Evolutionary conservation across 2,329 filamentous ascomycete genomes (phyloP).

Genomic region (Aspergillus chevalieri): DNA sequence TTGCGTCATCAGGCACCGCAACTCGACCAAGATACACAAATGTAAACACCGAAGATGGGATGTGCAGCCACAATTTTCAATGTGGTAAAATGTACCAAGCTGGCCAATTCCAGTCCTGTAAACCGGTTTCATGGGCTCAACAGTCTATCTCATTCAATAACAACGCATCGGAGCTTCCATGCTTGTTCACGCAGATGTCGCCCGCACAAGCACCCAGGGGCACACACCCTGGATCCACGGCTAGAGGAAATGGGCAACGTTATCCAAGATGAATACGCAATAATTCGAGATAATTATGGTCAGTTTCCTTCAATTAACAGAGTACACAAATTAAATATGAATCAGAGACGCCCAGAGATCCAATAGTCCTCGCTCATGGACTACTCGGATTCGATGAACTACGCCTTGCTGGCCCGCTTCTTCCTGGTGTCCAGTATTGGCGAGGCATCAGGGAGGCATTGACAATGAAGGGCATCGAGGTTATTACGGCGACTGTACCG

Average conservation of each 20-base stretch:
- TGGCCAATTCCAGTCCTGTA: neutral
- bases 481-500: slow-evolving; percentile 57
- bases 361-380: slow-evolving; percentile 60
- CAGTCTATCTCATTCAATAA: neutral
- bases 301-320: slow-evolving; percentile 3
- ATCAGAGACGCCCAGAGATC: slow-evolving; percentile 45
- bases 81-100: slow-evolving; percentile 1
- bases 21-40: neutral
- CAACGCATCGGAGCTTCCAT: slow-evolving; percentile 12
- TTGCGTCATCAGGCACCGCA: neutral
- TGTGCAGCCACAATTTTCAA: slow-evolving; percentile 7
- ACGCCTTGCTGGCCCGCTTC: slow-evolving; percentile 45
- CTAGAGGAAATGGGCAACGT: slow-evolving; percentile 47
- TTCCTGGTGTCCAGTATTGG: slow-evolving; percentile 60
- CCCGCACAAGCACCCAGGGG: slow-evolving; percentile 3
- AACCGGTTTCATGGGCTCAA: neutral
- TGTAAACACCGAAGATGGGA: slow-evolving; percentile 13
- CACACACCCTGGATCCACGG: slow-evolving; percentile 40
- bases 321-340: neutral
- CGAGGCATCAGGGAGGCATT: slow-evolving; percentile 57
- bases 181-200: slow-evolving; percentile 9
- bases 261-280: slow-evolving; percentile 58
- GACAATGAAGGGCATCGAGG: slow-evolving; percentile 50
- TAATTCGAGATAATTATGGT: slow-evolving; percentile 54
- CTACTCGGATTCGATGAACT: slow-evolving; percentile 61